Base-by-base conservation (phyloP, 306 rosid species). In the Malus fusca region DNA sequence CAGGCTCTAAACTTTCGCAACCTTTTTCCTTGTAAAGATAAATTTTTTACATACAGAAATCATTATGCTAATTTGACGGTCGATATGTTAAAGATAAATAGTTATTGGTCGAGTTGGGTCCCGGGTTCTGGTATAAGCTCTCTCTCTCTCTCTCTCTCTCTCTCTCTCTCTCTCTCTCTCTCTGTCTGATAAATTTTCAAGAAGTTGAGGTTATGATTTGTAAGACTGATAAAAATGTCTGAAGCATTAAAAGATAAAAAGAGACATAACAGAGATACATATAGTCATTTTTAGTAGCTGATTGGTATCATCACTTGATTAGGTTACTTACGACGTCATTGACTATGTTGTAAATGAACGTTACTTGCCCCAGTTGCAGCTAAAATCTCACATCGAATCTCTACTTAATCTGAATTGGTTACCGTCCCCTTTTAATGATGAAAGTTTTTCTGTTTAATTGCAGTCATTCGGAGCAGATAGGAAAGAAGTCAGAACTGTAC, bases 401-500 rank as follows among this genome's bases (percentile, higher is more conserved):
- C 52, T 44, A 22, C 35, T 22, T 1, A 22, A 22, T 22, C 1
- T 10, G 8, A 58, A 52, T 3, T 17, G 17, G 19, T 58, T 23
- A 40, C 33, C 72, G 2, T 35, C 59, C 10, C 35, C 5, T 18
- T 58, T 17, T 42, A 18, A 3, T 74, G 75, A 75, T 67, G 21
- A 13, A 35, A n/a, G 26, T 72, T 72, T 17, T 31, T 42, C 52
- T 6, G 46, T 80, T 53, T 23, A 71, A 77, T 84, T 79, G 82
- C 92, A 95, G 98, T 72, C 88, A 69, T 90, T 53, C 67, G 98
- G 98, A 46, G 43, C 85, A 13, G 98, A 95, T 72, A 83, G 98
- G 88, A 95, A 92, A 85, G 97, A 88, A 89, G 58, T 89, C 11
- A 88, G 84, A 83, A 88, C 62, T 64, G 85, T 73, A 40, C 92